Conservation (phyloP, 106 monocot species). For the Dendrobium chrysotoxum region DNA sequence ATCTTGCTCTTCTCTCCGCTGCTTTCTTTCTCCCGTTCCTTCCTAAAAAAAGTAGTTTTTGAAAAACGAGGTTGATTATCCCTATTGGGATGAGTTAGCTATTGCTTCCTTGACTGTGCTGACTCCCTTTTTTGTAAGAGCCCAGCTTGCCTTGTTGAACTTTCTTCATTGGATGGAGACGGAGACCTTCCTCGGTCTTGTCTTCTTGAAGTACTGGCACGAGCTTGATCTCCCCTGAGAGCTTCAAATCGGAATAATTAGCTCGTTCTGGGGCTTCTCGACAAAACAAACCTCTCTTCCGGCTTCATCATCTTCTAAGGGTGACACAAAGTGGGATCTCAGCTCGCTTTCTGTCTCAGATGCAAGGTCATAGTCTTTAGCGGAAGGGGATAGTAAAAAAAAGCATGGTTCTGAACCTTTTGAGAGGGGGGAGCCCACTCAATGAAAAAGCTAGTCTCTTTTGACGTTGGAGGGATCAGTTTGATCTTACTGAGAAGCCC, state of each 20-base stretch:
- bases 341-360: conserved; percentile 4
- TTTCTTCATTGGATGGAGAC: conserved; percentile 2
- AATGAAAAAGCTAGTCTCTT: conserved; percentile 5
- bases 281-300: not conserved
- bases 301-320: conserved; percentile 4
- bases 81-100: too few relatives aligned
- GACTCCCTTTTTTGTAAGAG: not conserved
- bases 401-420: conserved; percentile 1
- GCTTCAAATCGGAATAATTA: not conserved
- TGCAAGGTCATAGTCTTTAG: not conserved
- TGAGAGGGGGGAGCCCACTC: conserved; percentile 4
- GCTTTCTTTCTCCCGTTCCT: not conserved
- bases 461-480: conserved; percentile 3
- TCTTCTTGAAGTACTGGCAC: conserved; percentile 4
- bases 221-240: conserved; percentile 1
- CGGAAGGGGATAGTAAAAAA: conserved; percentile 4
- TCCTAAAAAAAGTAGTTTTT: too few relatives aligned
- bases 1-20: too few relatives aligned
- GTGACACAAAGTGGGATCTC: not conserved
- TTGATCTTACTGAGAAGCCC: conserved; percentile 1
- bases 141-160: not conserved
- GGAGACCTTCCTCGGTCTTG: conserved; percentile 4
- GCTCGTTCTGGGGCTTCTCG: not conserved
- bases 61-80: too few relatives aligned
- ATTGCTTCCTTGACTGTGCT: conserved; percentile 2